phyloP scores from a whole-genome alignment of 345 rosid genomes.

The Lenwebbia sp. region DNA sequence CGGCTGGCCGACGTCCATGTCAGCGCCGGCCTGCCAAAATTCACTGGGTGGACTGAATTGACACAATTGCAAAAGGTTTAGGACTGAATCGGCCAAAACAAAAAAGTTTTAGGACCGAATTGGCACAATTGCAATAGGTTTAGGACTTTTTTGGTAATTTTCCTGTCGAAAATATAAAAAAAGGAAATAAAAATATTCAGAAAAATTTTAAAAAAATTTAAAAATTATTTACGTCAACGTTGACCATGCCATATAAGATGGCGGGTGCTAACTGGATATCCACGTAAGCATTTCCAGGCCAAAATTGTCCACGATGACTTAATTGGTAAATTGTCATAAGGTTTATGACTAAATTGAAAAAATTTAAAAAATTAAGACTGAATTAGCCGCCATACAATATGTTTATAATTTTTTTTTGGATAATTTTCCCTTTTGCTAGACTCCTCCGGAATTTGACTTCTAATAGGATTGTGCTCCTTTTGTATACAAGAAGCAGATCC shows the following conservation, averaged over 20 bases:
- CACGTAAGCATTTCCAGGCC: neutral
- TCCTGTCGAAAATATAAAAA: neutral
- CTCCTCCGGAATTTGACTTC: neutral
- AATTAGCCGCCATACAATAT: no score
- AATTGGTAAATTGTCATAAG: neutral
- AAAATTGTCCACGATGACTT: neutral
- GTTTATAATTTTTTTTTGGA: neutral
- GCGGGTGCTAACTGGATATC: neutral
- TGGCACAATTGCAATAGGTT: no score
- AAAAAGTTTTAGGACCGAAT: no score
- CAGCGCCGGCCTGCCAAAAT: no score
- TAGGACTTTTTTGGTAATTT: no score
- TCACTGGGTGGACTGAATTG: no score
- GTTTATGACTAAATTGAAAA: neutral
- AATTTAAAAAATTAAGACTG: neutral
- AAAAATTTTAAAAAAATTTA: neutral
- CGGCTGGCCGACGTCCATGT: no score
- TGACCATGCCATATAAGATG: no score
- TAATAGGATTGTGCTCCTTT: neutral
- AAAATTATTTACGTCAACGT: no score
- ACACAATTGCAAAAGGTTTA: no score
- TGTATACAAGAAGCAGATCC: neutral
- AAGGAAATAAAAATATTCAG: accelerated
- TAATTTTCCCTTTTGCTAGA: neutral
- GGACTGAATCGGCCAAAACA: no score